Base-by-base conservation (phyloP, 768 basidiomycete species). In the Ramaria sp. region DNA sequence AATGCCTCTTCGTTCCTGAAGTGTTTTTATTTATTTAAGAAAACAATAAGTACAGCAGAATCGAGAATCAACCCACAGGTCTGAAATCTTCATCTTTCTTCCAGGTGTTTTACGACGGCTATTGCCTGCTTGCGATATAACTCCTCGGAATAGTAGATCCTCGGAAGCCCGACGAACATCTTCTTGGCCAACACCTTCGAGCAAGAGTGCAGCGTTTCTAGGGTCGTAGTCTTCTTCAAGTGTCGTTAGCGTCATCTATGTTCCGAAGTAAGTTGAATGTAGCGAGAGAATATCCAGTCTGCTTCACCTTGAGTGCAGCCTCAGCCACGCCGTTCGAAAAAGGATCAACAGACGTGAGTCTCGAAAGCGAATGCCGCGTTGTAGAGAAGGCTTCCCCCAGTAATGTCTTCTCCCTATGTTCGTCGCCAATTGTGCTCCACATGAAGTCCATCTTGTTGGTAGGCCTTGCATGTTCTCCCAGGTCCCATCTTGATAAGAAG, bases 221-320 rank as follows among this genome's bases (percentile, higher is more conserved):
- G 78, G 65, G 52, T 85, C 73, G 63, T 90, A 93, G 20, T 67
- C 68, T 56, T 88, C 88, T 57, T 73, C 71, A 1, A 87, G 82
- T 1, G 83, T 83, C 12, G 85, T 82, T 49, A 92, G 73, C 5
- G 78, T 77, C 83, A 92, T 87, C 90, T 92, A 56, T 2, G 24
- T 37, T 20, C 52, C 37, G 4, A 51, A 43, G 45, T 47, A 47
- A 47, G 25, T 27, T 9, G 8, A 16, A 7, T 5, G 45, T 25
- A 24, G 16, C 7, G 42, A 36, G 18, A 20, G 28, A 24, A 25
- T 22, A 12, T 34, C 13, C 22, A 39, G 1, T n/a, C 6, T 30
- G 5, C 54, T 59, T 51, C 58, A 82, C 89, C 79, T 91, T 91
- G 30, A 90, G 62, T 3, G 78, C 81, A 24, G 80, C 71, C 62